Percentiles rank a stretch among this genome's conserved stretches.
phyloP scores from a whole-genome alignment of 768 basidiomycete species.

The Antrodiella citrinella region DNA sequence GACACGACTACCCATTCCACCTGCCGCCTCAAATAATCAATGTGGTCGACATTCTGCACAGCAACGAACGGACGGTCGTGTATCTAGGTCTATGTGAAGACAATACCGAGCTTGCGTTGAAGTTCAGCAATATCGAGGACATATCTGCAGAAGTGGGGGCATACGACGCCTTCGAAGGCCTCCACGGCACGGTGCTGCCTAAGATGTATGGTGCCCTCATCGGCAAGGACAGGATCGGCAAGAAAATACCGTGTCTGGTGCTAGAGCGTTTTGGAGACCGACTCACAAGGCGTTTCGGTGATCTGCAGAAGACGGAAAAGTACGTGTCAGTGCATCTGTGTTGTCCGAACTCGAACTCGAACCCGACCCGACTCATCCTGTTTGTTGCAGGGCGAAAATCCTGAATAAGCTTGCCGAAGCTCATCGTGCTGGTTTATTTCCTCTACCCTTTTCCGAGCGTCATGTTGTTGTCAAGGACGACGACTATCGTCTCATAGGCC shows the following conservation, averaged over 20 bases:
- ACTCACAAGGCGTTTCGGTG: neutral
- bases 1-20: neutral
- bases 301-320: neutral
- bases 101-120: neutral
- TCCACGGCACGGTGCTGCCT: neutral
- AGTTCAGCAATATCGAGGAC: neutral
- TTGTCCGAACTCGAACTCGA: neutral
- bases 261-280: neutral
- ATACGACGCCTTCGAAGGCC: neutral
- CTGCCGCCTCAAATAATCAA: neutral
- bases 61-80: neutral
- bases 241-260: neutral
- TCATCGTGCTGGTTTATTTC: neutral
- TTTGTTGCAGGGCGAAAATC: neutral
- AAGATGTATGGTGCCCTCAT: neutral
- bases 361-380: neutral
- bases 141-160: neutral
- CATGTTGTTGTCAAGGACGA: neutral
- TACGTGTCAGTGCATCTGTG: neutral
- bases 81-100: neutral
- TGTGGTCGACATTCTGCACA: neutral
- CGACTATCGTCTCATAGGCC: neutral
- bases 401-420: neutral
- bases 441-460: neutral
- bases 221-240: neutral